These are phyloP conservation scores for Curvularia spicifera DNA, from an alignment of 2,329 filamentous ascomycete species.

Conservation along the genomic window DNA sequence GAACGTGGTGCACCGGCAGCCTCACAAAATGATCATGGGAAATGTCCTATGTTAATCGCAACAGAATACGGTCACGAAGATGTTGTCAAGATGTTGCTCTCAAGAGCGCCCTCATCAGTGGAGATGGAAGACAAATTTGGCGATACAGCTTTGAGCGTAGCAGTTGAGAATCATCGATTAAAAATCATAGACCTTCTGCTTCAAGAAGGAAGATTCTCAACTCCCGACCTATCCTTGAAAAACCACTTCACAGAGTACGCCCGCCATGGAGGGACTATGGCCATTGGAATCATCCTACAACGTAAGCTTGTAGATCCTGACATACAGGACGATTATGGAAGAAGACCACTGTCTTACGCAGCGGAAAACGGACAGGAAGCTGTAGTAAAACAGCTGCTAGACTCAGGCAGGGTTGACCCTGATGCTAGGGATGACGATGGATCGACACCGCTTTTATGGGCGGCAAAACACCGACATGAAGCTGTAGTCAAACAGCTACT, in stretches of 20 bases:
- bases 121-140: not conserved
- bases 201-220: not conserved
- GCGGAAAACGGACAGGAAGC: not conserved
- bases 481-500: not conserved
- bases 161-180: fast-evolving
- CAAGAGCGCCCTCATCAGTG: not conserved
- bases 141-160: not conserved
- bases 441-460: not conserved
- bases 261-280: too few relatives aligned
- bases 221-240: too few relatives aligned
- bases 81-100: not conserved
- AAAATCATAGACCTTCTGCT: not conserved
- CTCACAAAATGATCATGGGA: not conserved
- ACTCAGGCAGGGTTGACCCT: not conserved
- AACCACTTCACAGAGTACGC: not conserved
- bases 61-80: not conserved
- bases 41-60: not conserved
- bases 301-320: not conserved
- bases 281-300: not conserved
- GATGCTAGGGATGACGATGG: not conserved
- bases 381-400: not conserved
- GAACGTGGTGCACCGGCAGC: not conserved
- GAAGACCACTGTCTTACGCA: not conserved
- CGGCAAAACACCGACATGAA: not conserved
- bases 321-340: not conserved